Evolutionary conservation across 805 yeast species (phyloP).

Genomic region (Metschnikowia chrysomelidarum): DNA sequence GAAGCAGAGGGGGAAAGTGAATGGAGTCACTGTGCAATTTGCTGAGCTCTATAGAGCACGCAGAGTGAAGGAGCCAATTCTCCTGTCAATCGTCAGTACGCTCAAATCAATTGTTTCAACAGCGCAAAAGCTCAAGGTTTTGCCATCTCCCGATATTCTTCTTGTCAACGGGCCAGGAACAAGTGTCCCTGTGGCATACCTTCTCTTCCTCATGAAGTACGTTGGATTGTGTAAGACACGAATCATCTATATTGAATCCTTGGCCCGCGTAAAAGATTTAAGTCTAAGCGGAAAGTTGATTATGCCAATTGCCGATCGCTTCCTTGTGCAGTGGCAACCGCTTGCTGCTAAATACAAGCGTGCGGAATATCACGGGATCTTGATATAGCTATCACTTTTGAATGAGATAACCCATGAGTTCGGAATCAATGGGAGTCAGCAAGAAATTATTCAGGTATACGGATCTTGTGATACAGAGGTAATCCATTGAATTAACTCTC

Average conservation of each 20-base stretch:
- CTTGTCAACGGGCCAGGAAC: slow-evolving; percentile 83
- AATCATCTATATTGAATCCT: slow-evolving; percentile 79
- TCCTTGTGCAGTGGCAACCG: slow-evolving; percentile 87
- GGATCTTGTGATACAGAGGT: too few species aligned
- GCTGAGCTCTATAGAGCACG: slow-evolving; percentile 55
- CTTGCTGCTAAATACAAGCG: slow-evolving; percentile 51
- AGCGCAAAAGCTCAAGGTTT: slow-evolving; percentile 22
- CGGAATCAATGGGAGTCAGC: too few species aligned
- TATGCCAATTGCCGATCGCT: slow-evolving; percentile 69
- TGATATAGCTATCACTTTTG: too few species aligned
- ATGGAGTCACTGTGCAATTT: slow-evolving; percentile 17
- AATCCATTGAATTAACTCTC: too few species aligned
- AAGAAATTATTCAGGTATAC: too few species aligned
- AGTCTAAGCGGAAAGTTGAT: slow-evolving; percentile 76
- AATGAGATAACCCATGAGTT: too few species aligned
- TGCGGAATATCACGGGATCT: slow-evolving; percentile 74
- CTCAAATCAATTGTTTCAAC: slow-evolving; percentile 34
- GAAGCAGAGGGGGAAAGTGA: too few species aligned
- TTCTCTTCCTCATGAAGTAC: slow-evolving; percentile 50
- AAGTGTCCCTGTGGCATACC: slow-evolving; percentile 63
- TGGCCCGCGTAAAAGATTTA: slow-evolving; percentile 74
- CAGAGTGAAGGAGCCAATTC: slow-evolving; percentile 52
- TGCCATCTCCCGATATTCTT: slow-evolving; percentile 43
- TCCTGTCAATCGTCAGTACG: slow-evolving; percentile 48
- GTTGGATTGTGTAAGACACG: slow-evolving; percentile 48